Conservation (phyloP, 2,329 filamentous ascomycete species). For the Paracorniculantispora psalliotae region DNA sequence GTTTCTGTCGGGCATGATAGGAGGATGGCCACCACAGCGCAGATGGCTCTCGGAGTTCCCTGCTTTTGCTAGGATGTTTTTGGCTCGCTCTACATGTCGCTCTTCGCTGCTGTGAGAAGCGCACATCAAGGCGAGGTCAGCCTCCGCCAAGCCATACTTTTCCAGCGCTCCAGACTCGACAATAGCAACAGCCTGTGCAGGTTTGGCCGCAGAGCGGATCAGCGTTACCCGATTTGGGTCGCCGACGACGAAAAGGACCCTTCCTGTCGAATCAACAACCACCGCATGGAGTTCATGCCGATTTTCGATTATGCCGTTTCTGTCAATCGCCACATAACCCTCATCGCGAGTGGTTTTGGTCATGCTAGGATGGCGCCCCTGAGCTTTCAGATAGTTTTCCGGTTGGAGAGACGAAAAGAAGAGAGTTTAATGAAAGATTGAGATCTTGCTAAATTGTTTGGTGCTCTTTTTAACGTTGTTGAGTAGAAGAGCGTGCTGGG, state of each 20-base stretch:
- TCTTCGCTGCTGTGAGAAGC: conserved; percentile 43
- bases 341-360: conserved; percentile 12
- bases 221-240: conserved; percentile 38
- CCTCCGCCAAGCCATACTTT: conserved; percentile 31
- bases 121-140: conserved; percentile 42
- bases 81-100: conserved; percentile 33
- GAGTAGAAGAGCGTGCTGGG: no score
- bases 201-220: conserved; percentile 41
- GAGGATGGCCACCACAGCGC: conserved; percentile 38
- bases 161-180: conserved; percentile 37
- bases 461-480: no score
- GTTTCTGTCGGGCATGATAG: conserved; percentile 31
- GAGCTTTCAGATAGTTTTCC: no score
- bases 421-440: no score
- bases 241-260: conserved; percentile 35
- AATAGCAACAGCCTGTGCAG: conserved; percentile 39
- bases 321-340: conserved; percentile 32
- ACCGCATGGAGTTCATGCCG: conserved; percentile 39
- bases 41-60: conserved; percentile 31
- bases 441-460: no score
- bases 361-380: conserved; percentile 2
- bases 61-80: conserved; percentile 32
- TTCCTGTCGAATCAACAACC: conserved; percentile 33
- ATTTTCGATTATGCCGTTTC: conserved; percentile 39
- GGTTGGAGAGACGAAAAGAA: no score